phyloP scores from a whole-genome alignment of 2,329 filamentous ascomycete genomes.

The Shiraia bambusicola region DNA sequence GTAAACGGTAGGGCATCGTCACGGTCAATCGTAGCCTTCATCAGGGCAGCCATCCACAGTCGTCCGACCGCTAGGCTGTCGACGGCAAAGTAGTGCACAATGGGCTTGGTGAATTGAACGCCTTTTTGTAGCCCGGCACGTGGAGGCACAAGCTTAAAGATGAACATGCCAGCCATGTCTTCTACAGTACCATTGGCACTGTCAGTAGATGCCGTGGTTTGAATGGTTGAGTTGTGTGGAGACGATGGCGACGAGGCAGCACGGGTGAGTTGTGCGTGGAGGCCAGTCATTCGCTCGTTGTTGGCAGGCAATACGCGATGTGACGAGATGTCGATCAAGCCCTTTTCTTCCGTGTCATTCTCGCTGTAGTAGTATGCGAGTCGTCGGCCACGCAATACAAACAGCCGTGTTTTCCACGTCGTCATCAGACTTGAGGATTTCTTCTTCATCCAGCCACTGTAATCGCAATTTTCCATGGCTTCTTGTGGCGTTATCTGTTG shows the following conservation, averaged over 20 bases:
- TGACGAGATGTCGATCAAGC: slow-evolving; percentile 95
- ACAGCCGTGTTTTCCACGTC: slow-evolving; percentile 96
- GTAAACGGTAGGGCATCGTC: slow-evolving; percentile 76
- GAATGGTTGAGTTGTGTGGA: slow-evolving; percentile 46
- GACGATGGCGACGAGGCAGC: slow-evolving; percentile 70
- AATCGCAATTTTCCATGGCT: slow-evolving; percentile 84
- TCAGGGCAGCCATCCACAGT: slow-evolving; percentile 96
- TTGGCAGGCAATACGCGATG: slow-evolving; percentile 95
- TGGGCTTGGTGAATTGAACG: slow-evolving; percentile 96
- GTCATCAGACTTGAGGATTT: slow-evolving; percentile 94
- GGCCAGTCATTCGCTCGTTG: slow-evolving; percentile 82
- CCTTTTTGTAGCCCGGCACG: slow-evolving; percentile 83
- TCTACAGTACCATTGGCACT: slow-evolving; percentile 36
- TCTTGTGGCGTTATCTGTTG: slow-evolving; percentile 78
- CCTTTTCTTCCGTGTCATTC: slow-evolving; percentile 87
- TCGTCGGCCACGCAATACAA: slow-evolving; percentile 86
- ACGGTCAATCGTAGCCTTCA: slow-evolving; percentile 98
- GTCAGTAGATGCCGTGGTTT: slow-evolving; percentile 44
- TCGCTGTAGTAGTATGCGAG: slow-evolving; percentile 97
- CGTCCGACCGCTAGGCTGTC: slow-evolving; percentile 85
- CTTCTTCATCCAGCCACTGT: slow-evolving; percentile 99
- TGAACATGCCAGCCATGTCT: slow-evolving; percentile 73
- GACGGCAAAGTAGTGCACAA: slow-evolving; percentile 95
- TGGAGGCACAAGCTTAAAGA: slow-evolving; percentile 95
- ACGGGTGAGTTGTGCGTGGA: slow-evolving; percentile 89